These are phyloP conservation scores for Fusarium circinatum DNA, from an alignment of 2,329 filamentous ascomycete species.

Conservation along the genomic window DNA sequence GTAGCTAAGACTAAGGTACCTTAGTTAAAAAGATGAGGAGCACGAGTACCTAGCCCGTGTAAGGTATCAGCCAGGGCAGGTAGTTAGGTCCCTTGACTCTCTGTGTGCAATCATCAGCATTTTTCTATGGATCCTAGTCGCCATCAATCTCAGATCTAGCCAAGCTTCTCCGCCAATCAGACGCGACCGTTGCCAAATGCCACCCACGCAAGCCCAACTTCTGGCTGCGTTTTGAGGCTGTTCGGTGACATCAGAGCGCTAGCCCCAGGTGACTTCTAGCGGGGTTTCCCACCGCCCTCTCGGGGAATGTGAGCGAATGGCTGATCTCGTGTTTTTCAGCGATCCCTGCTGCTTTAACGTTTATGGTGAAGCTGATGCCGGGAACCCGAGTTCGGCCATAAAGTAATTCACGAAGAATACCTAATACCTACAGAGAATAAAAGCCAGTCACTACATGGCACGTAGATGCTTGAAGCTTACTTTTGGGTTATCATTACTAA, in stretches of 20 bases:
- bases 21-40: slow-evolving; percentile 10
- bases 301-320: slow-evolving; percentile 32
- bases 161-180: slow-evolving; percentile 22
- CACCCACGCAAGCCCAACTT: slow-evolving; percentile 17
- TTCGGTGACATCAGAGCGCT: slow-evolving; percentile 33
- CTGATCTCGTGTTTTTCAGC: slow-evolving; percentile 34
- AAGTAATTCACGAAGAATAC: not conserved
- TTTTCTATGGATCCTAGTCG: slow-evolving; percentile 12
- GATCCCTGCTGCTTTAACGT: slow-evolving; percentile 20
- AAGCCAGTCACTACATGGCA: not conserved
- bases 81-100: slow-evolving; percentile 30
- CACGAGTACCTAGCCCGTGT: slow-evolving; percentile 1
- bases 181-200: slow-evolving; percentile 6
- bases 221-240: slow-evolving; percentile 3
- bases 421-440: not conserved
- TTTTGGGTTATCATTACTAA: not conserved
- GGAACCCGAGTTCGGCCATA: slow-evolving; percentile 35
- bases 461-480: not conserved
- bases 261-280: slow-evolving; percentile 24
- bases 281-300: slow-evolving; percentile 4
- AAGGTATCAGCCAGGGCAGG: slow-evolving; percentile 21
- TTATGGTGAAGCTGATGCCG: not conserved
- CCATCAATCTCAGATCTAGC: slow-evolving; percentile 31
- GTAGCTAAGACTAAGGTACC: slow-evolving; percentile 6
- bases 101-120: slow-evolving; percentile 36